Conservation (phyloP, 2,329 filamentous ascomycete genomes). For the Ambrosiella beaveri region DNA sequence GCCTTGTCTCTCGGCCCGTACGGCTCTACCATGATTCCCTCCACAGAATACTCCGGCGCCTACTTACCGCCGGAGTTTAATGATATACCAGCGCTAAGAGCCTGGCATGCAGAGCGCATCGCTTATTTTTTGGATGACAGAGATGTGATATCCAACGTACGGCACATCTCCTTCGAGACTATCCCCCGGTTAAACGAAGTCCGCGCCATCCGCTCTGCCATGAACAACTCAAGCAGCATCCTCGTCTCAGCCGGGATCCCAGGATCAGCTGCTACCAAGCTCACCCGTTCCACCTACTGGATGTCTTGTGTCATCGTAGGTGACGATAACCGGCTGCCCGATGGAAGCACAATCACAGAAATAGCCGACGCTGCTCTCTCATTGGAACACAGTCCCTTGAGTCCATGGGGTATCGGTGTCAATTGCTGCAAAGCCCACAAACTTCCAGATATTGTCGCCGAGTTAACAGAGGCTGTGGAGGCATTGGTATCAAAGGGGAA, state of each 20-base stretch:
- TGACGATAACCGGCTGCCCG: constrained; percentile 36
- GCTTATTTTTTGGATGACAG: constrained; percentile 28
- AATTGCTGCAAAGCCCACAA: constrained; percentile 53
- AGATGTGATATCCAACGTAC: constrained; percentile 24
- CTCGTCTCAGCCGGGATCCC: not conserved
- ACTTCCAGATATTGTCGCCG: constrained; percentile 34
- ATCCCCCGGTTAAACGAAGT: constrained; percentile 47
- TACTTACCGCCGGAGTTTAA: constrained; percentile 36
- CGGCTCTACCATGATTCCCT: constrained; percentile 47
- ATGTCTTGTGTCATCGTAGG: constrained; percentile 34
- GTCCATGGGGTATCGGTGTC: constrained; percentile 47
- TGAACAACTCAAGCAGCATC: constrained; percentile 17
- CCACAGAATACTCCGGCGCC: constrained; percentile 45
- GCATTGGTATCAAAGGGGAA: constrained; percentile 21
- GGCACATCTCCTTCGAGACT: constrained; percentile 48
- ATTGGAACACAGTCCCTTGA: constrained; percentile 13
- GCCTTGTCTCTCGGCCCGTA: constrained; percentile 50
- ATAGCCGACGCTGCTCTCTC: constrained; percentile 24
- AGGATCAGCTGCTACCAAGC: not conserved
- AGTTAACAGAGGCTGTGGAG: constrained; percentile 33
- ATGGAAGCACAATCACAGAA: constrained; percentile 29
- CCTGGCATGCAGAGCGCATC: constrained; percentile 42
- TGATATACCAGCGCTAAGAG: constrained; percentile 25
- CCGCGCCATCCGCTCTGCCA: constrained; percentile 32
- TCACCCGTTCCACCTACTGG: constrained; percentile 33